These are phyloP conservation scores for Sugiyamaella qingdaonensis DNA, from an alignment of 805 yeast species.

Conservation along the genomic window DNA sequence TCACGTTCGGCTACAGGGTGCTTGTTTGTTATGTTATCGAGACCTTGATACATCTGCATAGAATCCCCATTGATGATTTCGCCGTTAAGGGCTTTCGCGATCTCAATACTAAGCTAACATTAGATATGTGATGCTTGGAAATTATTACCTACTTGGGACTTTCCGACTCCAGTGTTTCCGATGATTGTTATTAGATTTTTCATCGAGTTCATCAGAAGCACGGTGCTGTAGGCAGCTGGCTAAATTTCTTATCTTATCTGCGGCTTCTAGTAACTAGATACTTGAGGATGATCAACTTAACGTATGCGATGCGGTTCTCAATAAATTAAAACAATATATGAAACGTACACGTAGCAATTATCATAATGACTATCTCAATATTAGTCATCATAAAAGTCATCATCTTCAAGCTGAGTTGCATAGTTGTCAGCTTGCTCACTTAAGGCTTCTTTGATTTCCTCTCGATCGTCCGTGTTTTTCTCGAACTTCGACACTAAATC, in stretches of 20 bases:
- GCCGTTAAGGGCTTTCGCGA: slow-evolving; percentile 74
- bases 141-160: slow-evolving; percentile 56
- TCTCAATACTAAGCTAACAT: slow-evolving; percentile 60
- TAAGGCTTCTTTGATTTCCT: slow-evolving; percentile 22
- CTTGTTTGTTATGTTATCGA: slow-evolving; percentile 81
- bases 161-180: slow-evolving; percentile 97
- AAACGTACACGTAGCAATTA: no score
- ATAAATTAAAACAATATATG: no score
- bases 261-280: not conserved
- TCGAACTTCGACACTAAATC: slow-evolving; percentile 16
- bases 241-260: not conserved
- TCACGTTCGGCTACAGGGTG: slow-evolving; percentile 77
- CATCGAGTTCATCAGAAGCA: slow-evolving; percentile 4
- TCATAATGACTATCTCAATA: not conserved
- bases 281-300: not conserved
- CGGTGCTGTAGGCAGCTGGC: no score
- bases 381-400: not conserved
- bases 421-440: not conserved
- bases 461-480: slow-evolving; percentile 22
- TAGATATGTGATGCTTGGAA: slow-evolving; percentile 2
- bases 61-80: slow-evolving; percentile 95
- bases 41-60: slow-evolving; percentile 83
- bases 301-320: no score
- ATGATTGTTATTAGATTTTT: slow-evolving; percentile 58
- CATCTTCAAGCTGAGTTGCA: not conserved